Percentiles rank a stretch among this genome's conserved stretches.
Evolutionary conservation across 345 rosid species (phyloP).

Genomic region (Eucalyptus leucophloia): DNA sequence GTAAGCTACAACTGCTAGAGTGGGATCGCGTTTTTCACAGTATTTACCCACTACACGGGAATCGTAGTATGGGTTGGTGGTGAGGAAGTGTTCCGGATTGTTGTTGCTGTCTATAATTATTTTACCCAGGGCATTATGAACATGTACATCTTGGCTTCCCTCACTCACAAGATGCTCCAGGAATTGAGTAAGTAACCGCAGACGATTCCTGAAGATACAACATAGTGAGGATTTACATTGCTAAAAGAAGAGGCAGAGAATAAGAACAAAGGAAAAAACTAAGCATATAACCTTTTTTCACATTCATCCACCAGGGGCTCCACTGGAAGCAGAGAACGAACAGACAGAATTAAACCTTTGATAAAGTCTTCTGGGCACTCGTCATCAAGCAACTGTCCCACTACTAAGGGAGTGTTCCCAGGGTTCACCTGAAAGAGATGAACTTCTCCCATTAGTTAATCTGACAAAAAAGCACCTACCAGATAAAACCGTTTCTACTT

Average conservation of each 20-base stretch:
- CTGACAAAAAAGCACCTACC: not conserved
- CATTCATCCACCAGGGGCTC: slow-evolving; percentile 48
- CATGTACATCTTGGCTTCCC: slow-evolving; percentile 99
- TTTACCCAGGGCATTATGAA: slow-evolving; percentile 99
- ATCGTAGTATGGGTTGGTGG: slow-evolving; percentile 98
- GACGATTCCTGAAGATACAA: slow-evolving; percentile 68
- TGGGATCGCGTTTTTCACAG: slow-evolving; percentile 99
- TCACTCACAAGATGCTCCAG: slow-evolving; percentile 99
- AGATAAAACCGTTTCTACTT: not conserved
- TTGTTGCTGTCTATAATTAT: slow-evolving; percentile 97
- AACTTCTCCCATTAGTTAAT: slow-evolving; percentile 36
- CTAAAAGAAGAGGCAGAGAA: not conserved
- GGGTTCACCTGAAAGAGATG: slow-evolving; percentile 70
- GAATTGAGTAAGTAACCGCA: slow-evolving; percentile 98
- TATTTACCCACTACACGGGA: slow-evolving; percentile 96
- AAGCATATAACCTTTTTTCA: slow-evolving; percentile 39
- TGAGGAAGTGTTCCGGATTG: slow-evolving; percentile 97
- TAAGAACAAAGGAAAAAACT: slow-evolving; percentile 23
- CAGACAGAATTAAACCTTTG: slow-evolving; percentile 93
- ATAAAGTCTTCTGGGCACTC: slow-evolving; percentile 99
- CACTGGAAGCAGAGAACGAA: slow-evolving; percentile 45
- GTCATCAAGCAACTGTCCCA: slow-evolving; percentile 77
- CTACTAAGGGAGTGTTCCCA: slow-evolving; percentile 96
- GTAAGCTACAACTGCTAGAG: slow-evolving; percentile 95
- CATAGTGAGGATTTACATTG: slow-evolving; percentile 2